These are phyloP conservation scores for Phoma sp. DNA, from an alignment of 2,329 filamentous ascomycete species.

Conservation along the genomic window DNA sequence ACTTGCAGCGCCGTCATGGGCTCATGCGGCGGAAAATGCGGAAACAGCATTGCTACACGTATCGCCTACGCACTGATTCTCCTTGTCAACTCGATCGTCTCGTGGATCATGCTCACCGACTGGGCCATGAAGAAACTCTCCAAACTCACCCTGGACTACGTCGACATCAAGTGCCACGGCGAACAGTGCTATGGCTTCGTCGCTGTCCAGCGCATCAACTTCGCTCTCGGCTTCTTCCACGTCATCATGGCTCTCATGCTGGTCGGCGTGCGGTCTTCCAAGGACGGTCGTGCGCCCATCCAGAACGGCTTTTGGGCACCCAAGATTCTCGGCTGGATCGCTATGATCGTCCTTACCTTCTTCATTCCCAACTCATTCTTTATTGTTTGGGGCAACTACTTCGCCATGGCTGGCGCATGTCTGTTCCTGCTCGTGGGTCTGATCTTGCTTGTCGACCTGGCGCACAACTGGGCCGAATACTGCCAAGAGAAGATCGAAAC, in stretches of 20 bases:
- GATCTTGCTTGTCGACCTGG: conserved; percentile 90
- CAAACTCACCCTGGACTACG: conserved; percentile 90
- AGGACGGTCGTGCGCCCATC: conserved; percentile 82
- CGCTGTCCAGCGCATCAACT: conserved; percentile 97
- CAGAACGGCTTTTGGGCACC: conserved; percentile 99
- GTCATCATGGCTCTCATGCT: conserved; percentile 83
- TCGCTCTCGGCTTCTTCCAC: conserved; percentile 93
- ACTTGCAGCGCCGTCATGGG: conserved; percentile 96
- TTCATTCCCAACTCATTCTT: conserved; percentile 96
- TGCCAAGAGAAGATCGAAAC: conserved; percentile 93
- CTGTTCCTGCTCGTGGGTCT: conserved; percentile 92
- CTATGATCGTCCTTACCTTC: conserved; percentile 87
- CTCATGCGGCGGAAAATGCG: conserved; percentile 88
- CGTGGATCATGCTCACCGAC: conserved; percentile 98
- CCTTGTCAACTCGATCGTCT: conserved; percentile 92
- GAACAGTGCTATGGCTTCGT: conserved; percentile 95
- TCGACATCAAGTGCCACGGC: conserved; percentile 88
- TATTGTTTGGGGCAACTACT: conserved; percentile 93
- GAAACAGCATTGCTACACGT: conserved; percentile 96
- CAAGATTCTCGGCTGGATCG: conserved; percentile 89
- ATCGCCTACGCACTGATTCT: conserved; percentile 96
- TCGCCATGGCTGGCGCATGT: conserved; percentile 86
- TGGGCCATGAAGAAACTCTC: conserved; percentile 98
- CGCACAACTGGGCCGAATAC: conserved; percentile 96
- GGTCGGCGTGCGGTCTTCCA: conserved; percentile 84